These are phyloP conservation scores for Fraxinus cuspidata DNA, from an alignment of 257 asterid species.

Conservation along the genomic window DNA sequence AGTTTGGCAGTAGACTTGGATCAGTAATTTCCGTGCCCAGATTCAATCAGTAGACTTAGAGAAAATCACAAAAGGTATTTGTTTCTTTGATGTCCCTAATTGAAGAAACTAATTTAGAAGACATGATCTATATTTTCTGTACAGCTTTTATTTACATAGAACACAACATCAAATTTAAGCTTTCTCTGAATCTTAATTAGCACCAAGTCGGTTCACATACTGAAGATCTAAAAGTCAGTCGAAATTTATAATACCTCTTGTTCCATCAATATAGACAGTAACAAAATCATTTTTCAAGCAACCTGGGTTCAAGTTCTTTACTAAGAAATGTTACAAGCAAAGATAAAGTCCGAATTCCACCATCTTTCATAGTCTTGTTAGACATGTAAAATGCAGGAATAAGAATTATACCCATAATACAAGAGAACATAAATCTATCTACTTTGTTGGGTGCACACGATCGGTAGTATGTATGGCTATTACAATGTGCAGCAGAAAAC, in stretches of 20 bases:
- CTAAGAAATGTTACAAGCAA: neutral
- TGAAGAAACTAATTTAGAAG: no score
- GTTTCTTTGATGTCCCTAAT: no score
- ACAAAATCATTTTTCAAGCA: neutral
- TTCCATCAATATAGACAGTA: neutral
- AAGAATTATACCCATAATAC: no score
- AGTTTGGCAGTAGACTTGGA: no score
- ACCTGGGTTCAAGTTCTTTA: neutral
- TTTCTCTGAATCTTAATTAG: neutral
- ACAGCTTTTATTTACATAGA: neutral
- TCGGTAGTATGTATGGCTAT: no score
- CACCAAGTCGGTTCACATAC: neutral
- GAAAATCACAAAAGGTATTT: no score
- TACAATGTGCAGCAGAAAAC: neutral
- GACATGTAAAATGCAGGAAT: neutral
- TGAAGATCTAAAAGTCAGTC: neutral
- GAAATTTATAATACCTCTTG: neutral
- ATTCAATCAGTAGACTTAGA: no score
- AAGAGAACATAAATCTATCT: no score
- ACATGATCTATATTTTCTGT: no score
- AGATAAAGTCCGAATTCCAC: neutral
- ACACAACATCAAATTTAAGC: neutral
- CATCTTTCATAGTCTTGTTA: neutral
- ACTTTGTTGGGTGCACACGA: no score
- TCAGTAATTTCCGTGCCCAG: no score